Base-by-base conservation (phyloP, 306 rosid genomes). In the Inga oerstediana region DNA sequence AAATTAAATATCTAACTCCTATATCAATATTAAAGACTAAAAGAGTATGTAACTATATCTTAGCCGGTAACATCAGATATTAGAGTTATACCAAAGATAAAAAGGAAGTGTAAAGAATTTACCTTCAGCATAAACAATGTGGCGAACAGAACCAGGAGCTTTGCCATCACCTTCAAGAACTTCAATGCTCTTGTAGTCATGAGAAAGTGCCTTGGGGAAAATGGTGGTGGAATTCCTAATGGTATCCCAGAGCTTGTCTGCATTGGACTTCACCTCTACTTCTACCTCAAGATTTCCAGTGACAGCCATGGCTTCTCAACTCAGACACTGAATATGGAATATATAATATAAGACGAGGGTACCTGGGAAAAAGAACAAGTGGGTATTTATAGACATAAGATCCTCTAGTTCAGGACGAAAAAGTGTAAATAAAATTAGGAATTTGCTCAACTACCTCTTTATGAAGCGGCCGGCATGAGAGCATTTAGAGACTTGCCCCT, bases 121-220 rank as follows among this genome's bases (percentile, higher is more conserved):
- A 93, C 97, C 98, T 75, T 90, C 94, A 3, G 79, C 89, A 59
- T 91, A 93, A 34, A 77, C 77, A 2, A 95, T 81, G 32, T 77
- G 90, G 61, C 97, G 95, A 30, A 95, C 58, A 41, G 98, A 93
- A 20, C 97, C 98, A 45, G 84, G 81, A 24, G 92, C 82, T 30
- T 89, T 93, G 72, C 97, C 98, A 72, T 93, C 95, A 8, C 98
- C 98, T 77, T 89, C 92, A 32, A 95, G 85, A 51, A 95, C 78
- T 46, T 93, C 89, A 75, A 95, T 93, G 87, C 91, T 88, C 77
- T 93, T 89, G 91, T 95, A 95, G n/a, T 94, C 97, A 49, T 90
- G 81, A 10, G 97, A 82, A 56, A 92, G 88, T 11, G 72, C 86
- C 86, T 85, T 85, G 0, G 88, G 84, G 66, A 87, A 85, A 10